phyloP scores from a whole-genome alignment of 2,329 filamentous ascomycete genomes.

The Claviceps sp. region DNA sequence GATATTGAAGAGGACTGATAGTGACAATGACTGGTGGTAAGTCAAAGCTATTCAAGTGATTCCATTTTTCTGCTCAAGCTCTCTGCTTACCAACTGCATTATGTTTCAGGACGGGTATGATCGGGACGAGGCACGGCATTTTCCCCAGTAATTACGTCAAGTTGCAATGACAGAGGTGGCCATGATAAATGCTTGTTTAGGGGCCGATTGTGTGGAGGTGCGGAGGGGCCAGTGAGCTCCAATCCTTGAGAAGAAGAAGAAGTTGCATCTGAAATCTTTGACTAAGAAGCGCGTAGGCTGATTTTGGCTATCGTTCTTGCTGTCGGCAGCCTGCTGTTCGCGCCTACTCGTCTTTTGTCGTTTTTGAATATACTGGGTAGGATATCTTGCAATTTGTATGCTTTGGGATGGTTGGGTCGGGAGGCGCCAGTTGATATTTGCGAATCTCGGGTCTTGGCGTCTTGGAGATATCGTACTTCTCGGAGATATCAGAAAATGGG shows the following conservation, averaged over 20 bases:
- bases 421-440: not conserved
- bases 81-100: not conserved
- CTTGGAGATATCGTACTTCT: conserved; percentile 1
- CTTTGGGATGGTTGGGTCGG: not conserved
- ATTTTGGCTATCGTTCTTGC: not conserved
- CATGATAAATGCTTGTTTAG: not conserved
- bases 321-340: too few species aligned
- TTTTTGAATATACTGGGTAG: not conserved
- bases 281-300: too few species aligned
- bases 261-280: too few species aligned
- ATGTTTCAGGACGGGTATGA: conserved; percentile 61
- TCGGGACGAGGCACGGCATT: conserved; percentile 75
- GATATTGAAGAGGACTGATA: conserved; percentile 87
- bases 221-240: too few species aligned
- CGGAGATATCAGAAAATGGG: too few species aligned
- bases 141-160: conserved; percentile 78
- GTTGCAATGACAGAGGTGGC: conserved; percentile 40
- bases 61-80: not conserved
- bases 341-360: not conserved
- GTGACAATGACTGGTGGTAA: conserved; percentile 88
- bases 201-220: too few species aligned
- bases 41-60: conserved; percentile 12
- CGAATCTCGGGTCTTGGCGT: conserved; percentile 1
- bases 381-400: not conserved
- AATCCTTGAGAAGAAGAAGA: too few species aligned